Evolutionary conservation across 2,329 filamentous ascomycete species (phyloP).

Genomic region (Dactylellina leptospora): DNA sequence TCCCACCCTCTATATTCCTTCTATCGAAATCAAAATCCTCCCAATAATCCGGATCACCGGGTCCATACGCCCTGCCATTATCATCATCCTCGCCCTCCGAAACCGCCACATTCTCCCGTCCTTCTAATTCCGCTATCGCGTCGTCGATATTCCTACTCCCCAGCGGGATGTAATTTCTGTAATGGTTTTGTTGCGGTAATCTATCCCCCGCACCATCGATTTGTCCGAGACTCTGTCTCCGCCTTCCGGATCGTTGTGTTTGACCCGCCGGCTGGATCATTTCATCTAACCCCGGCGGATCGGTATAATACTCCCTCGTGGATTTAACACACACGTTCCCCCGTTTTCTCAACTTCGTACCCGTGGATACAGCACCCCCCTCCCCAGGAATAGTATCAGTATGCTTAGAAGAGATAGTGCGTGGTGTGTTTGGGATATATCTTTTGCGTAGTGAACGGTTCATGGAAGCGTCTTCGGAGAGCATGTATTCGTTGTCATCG

Average conservation of each 20-base stretch:
- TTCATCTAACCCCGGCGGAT: not conserved
- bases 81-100: constrained; percentile 2
- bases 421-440: too few species aligned
- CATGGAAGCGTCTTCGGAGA: too few species aligned
- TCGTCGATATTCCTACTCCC: not conserved
- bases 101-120: not conserved
- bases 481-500: too few species aligned
- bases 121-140: not conserved
- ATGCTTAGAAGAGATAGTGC: too few species aligned
- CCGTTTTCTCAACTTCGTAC: constrained; percentile 1
- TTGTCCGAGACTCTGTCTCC: too few species aligned
- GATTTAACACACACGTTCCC: constrained; percentile 9
- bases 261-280: not conserved
- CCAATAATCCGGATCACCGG: not conserved
- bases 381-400: not conserved
- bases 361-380: not conserved
- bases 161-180: not conserved
- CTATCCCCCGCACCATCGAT: too few species aligned
- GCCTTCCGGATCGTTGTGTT: too few species aligned
- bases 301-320: constrained; percentile 6
- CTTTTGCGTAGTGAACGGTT: too few species aligned
- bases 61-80: not conserved
- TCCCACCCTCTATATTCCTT: too few species aligned
- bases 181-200: constrained; percentile 1
- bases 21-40: constrained; percentile 3